Base-by-base conservation (phyloP, 1,139 yeast species). In the Sugiyamaella japonica region DNA sequence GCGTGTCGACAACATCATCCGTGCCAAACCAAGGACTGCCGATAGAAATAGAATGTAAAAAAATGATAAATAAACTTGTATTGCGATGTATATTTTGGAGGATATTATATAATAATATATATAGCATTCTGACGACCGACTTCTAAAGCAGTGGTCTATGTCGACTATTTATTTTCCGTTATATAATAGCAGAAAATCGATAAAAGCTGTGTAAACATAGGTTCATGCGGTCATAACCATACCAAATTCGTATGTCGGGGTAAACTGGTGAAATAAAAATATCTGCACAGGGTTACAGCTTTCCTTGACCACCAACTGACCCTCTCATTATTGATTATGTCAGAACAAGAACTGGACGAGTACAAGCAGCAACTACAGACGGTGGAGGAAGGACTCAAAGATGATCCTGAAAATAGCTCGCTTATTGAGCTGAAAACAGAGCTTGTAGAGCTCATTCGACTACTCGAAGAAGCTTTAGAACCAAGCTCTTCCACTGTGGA, bases 1-100 rank as follows among this genome's bases (percentile, higher is more conserved):
- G 66, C 83, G 99, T 70, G 99, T 93, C 43, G 99, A 95, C 71
- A 91, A 93, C 71, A 93, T 93, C 62, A 89, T 95, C 62, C 85
- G 96, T 66, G 98, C 99, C 38, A 91, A 89, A 71, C 99, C 99
- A 59, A 82, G 99, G 74, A 91, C 98, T 48, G 97, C 98, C 46
- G 93, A 88, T 74, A 83, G 99, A 77, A 81, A 81, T 43, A 48
- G 63, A 47, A 58, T 57, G 63, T 54, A 51, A 48, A 12, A 43
- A 9, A 34, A n/a, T 13, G 15, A 7, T 12, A 36, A 20, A 20
- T 20, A 20, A 20, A 20, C 5, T 20, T 20, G 6, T 20, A 20
- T 20, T 20, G 25, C 25, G 25, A 20, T 20, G 25, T 7, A 29
- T 29, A 29, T 29, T 12, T 9, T 29, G 10, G 10, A n/a, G n/a